Percentiles rank a stretch among this genome's conserved stretches.
Evolutionary conservation across 805 yeast species (phyloP).

Genomic region (Metschnikowia similis): DNA sequence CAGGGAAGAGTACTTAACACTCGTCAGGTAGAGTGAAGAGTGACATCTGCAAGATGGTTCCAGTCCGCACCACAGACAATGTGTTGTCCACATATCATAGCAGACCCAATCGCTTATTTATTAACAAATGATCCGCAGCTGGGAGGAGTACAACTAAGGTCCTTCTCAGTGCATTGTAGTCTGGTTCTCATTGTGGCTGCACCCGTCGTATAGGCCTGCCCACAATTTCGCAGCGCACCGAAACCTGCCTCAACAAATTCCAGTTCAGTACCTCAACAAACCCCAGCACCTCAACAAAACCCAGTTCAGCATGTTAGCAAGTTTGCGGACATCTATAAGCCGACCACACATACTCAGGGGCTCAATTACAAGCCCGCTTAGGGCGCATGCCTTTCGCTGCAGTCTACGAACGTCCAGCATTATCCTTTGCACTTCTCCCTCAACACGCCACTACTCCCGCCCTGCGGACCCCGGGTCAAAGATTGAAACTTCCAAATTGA

Average conservation of each 20-base stretch:
- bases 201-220: background rate
- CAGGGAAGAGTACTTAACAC: background rate
- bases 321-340: background rate
- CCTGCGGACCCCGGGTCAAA: background rate
- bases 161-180: background rate
- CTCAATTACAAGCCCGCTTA: background rate
- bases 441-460: background rate
- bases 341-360: background rate
- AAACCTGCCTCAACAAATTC: background rate
- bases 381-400: background rate
- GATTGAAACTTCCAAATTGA: background rate
- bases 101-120: background rate
- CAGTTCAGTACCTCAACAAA: background rate
- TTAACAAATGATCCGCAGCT: background rate
- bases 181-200: background rate
- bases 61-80: too few relatives aligned
- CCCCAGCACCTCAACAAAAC: too few relatives aligned
- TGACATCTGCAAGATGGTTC: too few relatives aligned
- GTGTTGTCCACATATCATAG: too few relatives aligned
- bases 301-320: background rate
- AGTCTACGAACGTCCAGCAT: conserved; percentile 2
- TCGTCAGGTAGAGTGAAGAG: background rate
- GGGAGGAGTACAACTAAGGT: background rate
- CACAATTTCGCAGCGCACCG: conserved; percentile 3
- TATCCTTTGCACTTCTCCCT: background rate